Base-by-base conservation (phyloP, 495 filamentous ascomycete genomes). In the Aspergillus bridgeri region DNA sequence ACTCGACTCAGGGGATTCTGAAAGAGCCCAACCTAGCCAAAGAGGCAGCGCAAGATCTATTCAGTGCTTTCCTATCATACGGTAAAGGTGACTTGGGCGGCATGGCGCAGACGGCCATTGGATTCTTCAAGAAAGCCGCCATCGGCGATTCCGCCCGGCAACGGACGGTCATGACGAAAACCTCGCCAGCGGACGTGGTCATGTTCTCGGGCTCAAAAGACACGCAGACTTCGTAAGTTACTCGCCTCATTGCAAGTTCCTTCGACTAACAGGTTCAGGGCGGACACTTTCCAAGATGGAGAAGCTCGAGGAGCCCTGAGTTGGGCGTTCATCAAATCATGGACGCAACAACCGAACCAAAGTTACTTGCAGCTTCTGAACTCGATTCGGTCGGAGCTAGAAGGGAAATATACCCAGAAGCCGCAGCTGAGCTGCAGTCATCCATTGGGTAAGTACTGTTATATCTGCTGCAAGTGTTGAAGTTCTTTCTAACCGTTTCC, bases 141-240 rank as follows among this genome's bases (percentile, higher is more conserved):
- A 83, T 75, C 46, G 91, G 94, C 51, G 86, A 90, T 25, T 86
- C 91, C 19, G 87, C 88, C 4, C 86, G 89, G 59, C 81, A 92
- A 66, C 82, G 84, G 51, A 86, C 91, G 38, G 69, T 91, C 58
- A 81, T 85, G 51, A 97, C 93, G 23, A 97, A 96, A 75, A 98
- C 94, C 3, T 94, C 89, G 18, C 88, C 91, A 5, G 94, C 94
- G 29, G 94, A 98, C 75, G 94, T 98, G 50, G 84, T 98, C 63
- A 97, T 98, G 90, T 95, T 93, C 80, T 93, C 89, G 43, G 94
- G 94, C 19, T 95, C 90, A 73, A 98, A 98, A 70, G 95, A 98
- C 69, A 86, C 88, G 48, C 94, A 98, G 78, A 98, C 92, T 48
- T 77, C 75, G 75, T 77, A 64, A 63, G 74, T 69, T 17, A 20